Evolutionary conservation across 139 green algal genomes (phyloP), one percentile per base, ranked within the genome.

Genomic region (Pleodorina starrii): DNA sequence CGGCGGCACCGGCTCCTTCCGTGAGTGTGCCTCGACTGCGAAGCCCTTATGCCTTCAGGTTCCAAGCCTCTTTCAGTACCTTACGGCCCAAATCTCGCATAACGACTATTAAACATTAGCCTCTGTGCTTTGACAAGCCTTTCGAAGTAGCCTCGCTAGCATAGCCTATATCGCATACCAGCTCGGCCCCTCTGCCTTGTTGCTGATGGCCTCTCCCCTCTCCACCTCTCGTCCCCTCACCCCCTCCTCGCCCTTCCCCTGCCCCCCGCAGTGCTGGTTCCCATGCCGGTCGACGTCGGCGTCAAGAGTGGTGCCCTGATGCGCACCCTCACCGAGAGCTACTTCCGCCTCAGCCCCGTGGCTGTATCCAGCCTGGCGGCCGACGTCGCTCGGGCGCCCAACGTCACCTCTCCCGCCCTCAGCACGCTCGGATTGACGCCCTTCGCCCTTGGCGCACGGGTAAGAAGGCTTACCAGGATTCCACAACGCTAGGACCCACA

Each of bases 231-330:
- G 25, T 17, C 57, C 23, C 1, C 23, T 32, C 38, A 35, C 5
- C 38, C 3, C 57, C 40, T 14, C 3, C 10, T 9, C 51, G 7
- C 35, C 77, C 36, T 21, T 12, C 54, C 9, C 79, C 40, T 6
- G 3, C 57, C 11, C 79, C 32, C 38, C 57, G 36, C 59, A 88
- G 82, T 88, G 63, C 63, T 88, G 63, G 43, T 50, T 21, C 82
- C 82, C 17, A 25, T 68, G n/a, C 32, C 82, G 3, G 12, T 40
- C 5, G 44, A 78, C 44, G 82, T 79, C 43, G 44, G 27, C 6
- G 63, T 21, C 3, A 0, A 4, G 21, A 68, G 44, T 17, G 63
- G 63, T n/a, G 43, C 36, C n/a, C 32, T 88, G 16, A 36, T 46
- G 7, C 82, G 82, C 42, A n/a, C 54, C 82, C 35, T 88, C 10